phyloP scores from a whole-genome alignment of 352 stramenopile species.

The Phytophthora sojae region DNA sequence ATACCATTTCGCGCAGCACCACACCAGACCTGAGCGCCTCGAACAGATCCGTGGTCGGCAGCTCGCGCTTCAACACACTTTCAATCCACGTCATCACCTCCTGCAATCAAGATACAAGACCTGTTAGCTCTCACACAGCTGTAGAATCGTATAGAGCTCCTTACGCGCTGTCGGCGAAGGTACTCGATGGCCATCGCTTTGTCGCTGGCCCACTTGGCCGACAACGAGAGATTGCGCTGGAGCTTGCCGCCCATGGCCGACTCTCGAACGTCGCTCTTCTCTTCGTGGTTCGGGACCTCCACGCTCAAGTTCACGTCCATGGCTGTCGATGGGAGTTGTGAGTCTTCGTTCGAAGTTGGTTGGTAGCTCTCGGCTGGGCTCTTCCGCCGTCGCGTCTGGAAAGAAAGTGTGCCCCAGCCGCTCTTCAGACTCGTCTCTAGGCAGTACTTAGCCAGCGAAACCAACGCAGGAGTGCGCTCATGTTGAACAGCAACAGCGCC shows the following conservation, averaged over 20 bases:
- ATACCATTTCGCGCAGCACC: constrained; percentile 76
- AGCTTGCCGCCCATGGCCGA: constrained; percentile 74
- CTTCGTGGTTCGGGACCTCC: constrained; percentile 38
- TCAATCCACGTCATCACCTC: constrained; percentile 82
- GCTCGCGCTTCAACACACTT: constrained; percentile 61
- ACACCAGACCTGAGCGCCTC: constrained; percentile 78
- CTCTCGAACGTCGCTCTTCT: constrained; percentile 32
- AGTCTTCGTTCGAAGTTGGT: constrained; percentile 12
- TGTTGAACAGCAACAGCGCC: constrained; percentile 10
- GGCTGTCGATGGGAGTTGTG: constrained; percentile 1
- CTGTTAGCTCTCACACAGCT: background rate
- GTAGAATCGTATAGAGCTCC: constrained; percentile 5
- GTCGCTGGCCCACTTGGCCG: constrained; percentile 80
- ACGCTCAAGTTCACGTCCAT: constrained; percentile 60
- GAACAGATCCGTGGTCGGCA: constrained; percentile 64
- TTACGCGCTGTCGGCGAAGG: constrained; percentile 70
- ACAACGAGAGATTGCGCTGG: constrained; percentile 72
- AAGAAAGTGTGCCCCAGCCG: constrained; percentile 25
- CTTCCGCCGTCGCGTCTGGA: constrained; percentile 29
- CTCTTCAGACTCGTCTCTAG: constrained; percentile 7
- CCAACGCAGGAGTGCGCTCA: constrained; percentile 24
- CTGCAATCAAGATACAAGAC: constrained; percentile 29
- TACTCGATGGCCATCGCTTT: constrained; percentile 80
- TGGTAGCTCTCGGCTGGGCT: constrained; percentile 8
- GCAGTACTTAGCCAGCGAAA: constrained; percentile 27